Evolutionary conservation across 306 rosid species (phyloP), one percentile per base, ranked within the genome.

Genomic region (Cucumis cinereus): DNA sequence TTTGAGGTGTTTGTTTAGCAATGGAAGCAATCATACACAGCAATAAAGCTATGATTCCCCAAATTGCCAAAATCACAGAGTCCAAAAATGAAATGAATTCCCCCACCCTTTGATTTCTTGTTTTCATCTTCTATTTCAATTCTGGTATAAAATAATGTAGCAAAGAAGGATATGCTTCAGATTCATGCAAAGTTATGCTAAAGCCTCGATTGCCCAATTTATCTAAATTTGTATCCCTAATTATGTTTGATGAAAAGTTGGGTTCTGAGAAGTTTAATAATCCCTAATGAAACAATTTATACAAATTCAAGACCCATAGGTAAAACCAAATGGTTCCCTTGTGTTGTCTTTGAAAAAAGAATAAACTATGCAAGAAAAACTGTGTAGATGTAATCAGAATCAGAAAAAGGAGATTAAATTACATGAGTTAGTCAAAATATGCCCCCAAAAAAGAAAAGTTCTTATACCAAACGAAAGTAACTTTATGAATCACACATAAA

Each of bases 1-100:
- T 78, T 79, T 94, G 53, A 89, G 96, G 73, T 75, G 85, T 66
- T 66, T 94, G 35, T 85, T 86, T 78, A 74, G 79, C 81, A 87
- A 87, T 60, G 88, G 80, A 53, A 81, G 59, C 73, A 84, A 79
- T 72, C 80, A 78, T 55, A 55, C 67, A 54, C 77, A 87, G 63
- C 84, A 84, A 2, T 56, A 57, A 43, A 47, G 35, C 26, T 33
- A 13, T 63, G 45, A 40, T 59, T 59, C n/a, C 9, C 63, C 61
- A 56, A 5, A 56, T 56, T 56, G 11, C 4, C 60, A 26, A 7
- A 59, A 16, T 60, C 40, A 60, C 67, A 12, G 67, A 24, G 20
- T 14, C 38, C 67, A 14, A 60, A 60, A 24, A 17, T 6, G 4
- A 57, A 57, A 57, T 24, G 58, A 64, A 40, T 41, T 9, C 15